phyloP scores from a whole-genome alignment of 1,284 basidiomycete species.

The Fistulina hepatica region DNA sequence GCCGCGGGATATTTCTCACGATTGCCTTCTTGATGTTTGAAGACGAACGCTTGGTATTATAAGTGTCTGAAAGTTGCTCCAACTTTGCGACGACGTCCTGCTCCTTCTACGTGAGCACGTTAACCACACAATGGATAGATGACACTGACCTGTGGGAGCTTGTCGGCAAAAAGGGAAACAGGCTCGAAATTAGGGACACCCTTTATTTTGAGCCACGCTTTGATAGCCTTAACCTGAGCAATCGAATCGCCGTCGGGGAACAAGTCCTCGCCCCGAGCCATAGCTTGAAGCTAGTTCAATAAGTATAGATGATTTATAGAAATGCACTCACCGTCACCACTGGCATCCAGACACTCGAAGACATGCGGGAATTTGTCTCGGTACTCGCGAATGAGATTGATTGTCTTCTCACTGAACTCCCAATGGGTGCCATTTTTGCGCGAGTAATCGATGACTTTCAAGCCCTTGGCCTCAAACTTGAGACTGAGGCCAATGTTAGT shows the following conservation, averaged over 20 bases:
- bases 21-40: slow-evolving; percentile 77
- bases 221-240: slow-evolving; percentile 64
- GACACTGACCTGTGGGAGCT: slow-evolving; percentile 66
- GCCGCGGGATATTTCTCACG: slow-evolving; percentile 87
- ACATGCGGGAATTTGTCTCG: slow-evolving; percentile 82
- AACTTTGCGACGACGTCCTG: slow-evolving; percentile 73
- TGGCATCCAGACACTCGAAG: slow-evolving; percentile 58
- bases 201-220: slow-evolving; percentile 79
- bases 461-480: slow-evolving; percentile 93
- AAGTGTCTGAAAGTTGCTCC: slow-evolving; percentile 61
- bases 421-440: slow-evolving; percentile 77
- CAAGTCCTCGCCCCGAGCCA: slow-evolving; percentile 65
- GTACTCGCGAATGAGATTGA: slow-evolving; percentile 77
- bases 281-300: slow-evolving; percentile 36
- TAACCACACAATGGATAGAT: not conserved
- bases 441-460: slow-evolving; percentile 94
- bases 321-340: slow-evolving; percentile 49
- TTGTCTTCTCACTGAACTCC: slow-evolving; percentile 89
- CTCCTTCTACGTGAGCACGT: slow-evolving; percentile 7
- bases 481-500: slow-evolving; percentile 88
- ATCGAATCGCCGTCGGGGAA: slow-evolving; percentile 61
- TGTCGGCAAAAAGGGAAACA: slow-evolving; percentile 87
- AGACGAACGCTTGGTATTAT: slow-evolving; percentile 49
- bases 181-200: slow-evolving; percentile 88
- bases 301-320: slow-evolving; percentile 6